These are phyloP conservation scores for Adansonia rubrostipa DNA, from an alignment of 441 rosid species.

Conservation along the genomic window DNA sequence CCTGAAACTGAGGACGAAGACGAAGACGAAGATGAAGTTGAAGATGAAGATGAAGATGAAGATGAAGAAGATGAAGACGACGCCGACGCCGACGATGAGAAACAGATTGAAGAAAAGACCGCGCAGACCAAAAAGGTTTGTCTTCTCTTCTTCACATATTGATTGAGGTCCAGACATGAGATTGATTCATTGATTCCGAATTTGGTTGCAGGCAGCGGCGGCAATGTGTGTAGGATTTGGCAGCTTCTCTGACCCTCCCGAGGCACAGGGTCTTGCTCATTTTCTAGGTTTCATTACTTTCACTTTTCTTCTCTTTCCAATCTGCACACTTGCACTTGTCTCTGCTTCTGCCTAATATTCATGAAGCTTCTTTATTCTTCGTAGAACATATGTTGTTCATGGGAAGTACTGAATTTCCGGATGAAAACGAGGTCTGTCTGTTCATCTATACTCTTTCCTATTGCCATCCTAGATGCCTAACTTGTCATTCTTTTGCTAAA, in stretches of 20 bases:
- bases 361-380: constrained; percentile 17
- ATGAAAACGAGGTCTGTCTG: constrained; percentile 88
- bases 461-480: not conserved
- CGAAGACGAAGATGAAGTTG: constrained; percentile 36
- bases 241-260: constrained; percentile 91
- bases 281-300: constrained; percentile 68
- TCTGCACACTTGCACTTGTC: not conserved
- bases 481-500: constrained; percentile 11
- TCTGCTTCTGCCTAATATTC: constrained; percentile 12
- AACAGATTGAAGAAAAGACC: constrained; percentile 28
- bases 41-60: constrained; percentile 39
- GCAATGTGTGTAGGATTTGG: constrained; percentile 99
- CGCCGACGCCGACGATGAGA: constrained; percentile 34
- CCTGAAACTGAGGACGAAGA: constrained; percentile 42
- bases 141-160: not conserved
- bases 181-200: constrained; percentile 8
- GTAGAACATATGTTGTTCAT: constrained; percentile 99
- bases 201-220: constrained; percentile 80
- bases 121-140: constrained; percentile 88
- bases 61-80: constrained; percentile 44
- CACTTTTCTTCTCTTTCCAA: not conserved
- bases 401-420: constrained; percentile 93
- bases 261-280: constrained; percentile 95
- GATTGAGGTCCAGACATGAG: not conserved
- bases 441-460: constrained; percentile 15